Base-by-base conservation (phyloP, 108 stramenopile genomes). In the Bacterosira constricta region DNA sequence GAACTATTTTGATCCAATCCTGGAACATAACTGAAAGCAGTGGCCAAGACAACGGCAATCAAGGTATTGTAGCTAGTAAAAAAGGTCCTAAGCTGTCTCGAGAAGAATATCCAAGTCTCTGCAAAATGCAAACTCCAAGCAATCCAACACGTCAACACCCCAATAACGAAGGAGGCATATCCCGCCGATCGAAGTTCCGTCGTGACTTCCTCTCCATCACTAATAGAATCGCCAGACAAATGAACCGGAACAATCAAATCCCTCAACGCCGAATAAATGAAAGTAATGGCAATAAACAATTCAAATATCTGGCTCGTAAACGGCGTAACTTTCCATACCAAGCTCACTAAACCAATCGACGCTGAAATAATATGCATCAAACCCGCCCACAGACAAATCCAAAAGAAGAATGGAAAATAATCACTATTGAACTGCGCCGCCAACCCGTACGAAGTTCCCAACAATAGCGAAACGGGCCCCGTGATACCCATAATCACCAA, bases 231-330 rank as follows among this genome's bases (percentile, higher is more conserved):
- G n/a, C n/a, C n/a, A n/a, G n/a, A n/a, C 25, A 81, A 54, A 18
- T 79, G 41, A 6, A 84, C 56, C 13, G 77, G 79, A 23, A 71
- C 70, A 8, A 74, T 37, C 68, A 84, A 47, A 51, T 83, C 85
- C 3, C 71, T 69, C 34, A 78, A 50, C 25, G 55, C 46, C 32
- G 53, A 49, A 44, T 77, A 83, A 35, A 83, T 78, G 57, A 85
- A 89, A 50, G 77, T 69, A 2, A 71, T 31, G 15, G 75, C 88
- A 37, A 86, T 85, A 42, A 89, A 85, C 44, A 89, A 52, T 57
- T 86, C 88, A 47, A 89, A 89, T 30, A 84, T 89, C 54, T 89
- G 82, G 8, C 59, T 65, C n/a, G 84, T 74, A 59, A 89, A 89
- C 30, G 79, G 80, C n/a, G 83, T 89, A 12, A 89, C 80, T 36